A percentile compares a stretch with the other conserved stretches of the same genome.
Evolutionary conservation across 352 stramenopile genomes (phyloP).

Genomic region (Globisporangium radiosum): DNA sequence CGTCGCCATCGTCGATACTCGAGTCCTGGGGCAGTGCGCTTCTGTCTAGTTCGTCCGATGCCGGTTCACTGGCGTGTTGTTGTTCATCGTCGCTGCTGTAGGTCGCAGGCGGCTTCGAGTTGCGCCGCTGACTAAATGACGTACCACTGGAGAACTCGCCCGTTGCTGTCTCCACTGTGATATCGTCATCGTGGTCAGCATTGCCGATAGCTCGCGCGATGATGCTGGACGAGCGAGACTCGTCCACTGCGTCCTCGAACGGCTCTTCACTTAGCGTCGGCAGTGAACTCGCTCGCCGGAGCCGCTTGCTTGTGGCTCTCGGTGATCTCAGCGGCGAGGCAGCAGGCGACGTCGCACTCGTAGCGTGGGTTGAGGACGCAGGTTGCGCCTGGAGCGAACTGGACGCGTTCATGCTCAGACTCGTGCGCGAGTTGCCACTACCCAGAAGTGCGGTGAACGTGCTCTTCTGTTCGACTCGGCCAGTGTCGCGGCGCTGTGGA

Average conservation of each 20-base stretch:
- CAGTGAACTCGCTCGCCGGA: slow-evolving; percentile 5
- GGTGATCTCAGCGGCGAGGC: neutral
- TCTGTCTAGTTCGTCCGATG: neutral
- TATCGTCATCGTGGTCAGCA: neutral
- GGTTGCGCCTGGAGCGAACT: too few species aligned
- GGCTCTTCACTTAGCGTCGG: slow-evolving; percentile 7
- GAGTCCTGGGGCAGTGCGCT: neutral
- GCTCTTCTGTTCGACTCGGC: slow-evolving; percentile 6
- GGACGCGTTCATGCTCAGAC: neutral
- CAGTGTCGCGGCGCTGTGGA: neutral
- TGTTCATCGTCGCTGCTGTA: neutral
- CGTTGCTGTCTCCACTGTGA: neutral
- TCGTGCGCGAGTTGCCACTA: neutral
- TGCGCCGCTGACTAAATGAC: too few species aligned
- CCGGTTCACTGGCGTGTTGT: neutral
- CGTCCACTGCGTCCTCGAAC: slow-evolving; percentile 3
- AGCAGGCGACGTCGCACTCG: neutral
- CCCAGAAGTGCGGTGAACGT: slow-evolving; percentile 8
- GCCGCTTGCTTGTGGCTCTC: neutral
- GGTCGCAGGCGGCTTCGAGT: neutral
- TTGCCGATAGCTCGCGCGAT: neutral
- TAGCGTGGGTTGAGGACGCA: neutral
- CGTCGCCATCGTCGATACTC: neutral
- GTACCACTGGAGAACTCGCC: neutral
- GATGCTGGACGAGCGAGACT: neutral